Evolutionary conservation across 2,329 filamentous ascomycete species (phyloP).

Genomic region (Lasiodiplodia theobromae): DNA sequence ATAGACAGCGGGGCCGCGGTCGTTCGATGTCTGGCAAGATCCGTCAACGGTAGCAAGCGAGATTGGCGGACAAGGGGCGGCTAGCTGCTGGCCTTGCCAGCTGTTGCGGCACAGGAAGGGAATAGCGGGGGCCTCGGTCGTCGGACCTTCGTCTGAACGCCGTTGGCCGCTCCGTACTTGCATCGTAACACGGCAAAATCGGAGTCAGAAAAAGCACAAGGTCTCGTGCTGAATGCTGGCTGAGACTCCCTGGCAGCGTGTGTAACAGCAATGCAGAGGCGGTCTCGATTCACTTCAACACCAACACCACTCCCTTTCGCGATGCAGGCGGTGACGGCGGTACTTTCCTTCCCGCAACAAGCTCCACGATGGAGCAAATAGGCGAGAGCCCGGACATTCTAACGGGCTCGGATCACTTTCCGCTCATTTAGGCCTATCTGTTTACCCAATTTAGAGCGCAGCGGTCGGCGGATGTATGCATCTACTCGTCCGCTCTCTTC

Average conservation of each 20-base stretch:
- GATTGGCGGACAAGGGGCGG: constrained; percentile 14
- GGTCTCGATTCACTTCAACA: neutral
- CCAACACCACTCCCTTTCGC: neutral
- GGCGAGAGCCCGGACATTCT: constrained; percentile 7
- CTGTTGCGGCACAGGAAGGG: neutral
- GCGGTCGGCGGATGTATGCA: constrained; percentile 15
- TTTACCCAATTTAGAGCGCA: neutral
- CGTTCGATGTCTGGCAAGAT: constrained; percentile 19
- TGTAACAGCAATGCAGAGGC: neutral
- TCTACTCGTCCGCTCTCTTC: constrained; percentile 13
- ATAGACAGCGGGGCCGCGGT: constrained; percentile 14
- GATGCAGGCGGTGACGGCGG: neutral
- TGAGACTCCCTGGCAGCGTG: neutral
- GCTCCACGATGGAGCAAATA: neutral
- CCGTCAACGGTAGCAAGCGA: constrained; percentile 20
- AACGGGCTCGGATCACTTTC: neutral
- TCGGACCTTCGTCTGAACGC: neutral
- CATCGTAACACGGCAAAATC: neutral
- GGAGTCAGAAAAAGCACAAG: neutral
- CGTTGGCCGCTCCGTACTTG: neutral
- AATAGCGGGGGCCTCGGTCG: neutral
- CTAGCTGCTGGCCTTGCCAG: neutral
- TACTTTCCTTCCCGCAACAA: neutral
- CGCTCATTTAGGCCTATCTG: constrained; percentile 4
- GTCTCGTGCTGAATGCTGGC: neutral